Evolutionary conservation across 306 rosid species (phyloP).

Genomic region (Quillaja saponaria): DNA sequence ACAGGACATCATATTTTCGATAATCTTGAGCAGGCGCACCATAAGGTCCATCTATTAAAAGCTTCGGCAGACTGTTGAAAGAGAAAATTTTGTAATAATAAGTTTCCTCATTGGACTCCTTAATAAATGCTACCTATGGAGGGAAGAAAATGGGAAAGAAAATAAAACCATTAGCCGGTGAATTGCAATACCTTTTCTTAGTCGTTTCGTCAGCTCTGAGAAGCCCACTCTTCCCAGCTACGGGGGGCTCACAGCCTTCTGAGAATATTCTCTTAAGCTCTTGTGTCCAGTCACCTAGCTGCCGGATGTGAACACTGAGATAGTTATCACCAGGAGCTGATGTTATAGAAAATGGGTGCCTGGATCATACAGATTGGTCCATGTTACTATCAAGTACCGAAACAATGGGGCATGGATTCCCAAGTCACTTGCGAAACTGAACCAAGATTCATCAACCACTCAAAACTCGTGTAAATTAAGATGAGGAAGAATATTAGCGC

Average conservation of each 20-base stretch:
- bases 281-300: conserved; percentile 99
- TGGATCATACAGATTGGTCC: conserved; percentile 37
- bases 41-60: conserved; percentile 93
- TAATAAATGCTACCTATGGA: background rate
- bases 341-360: conserved; percentile 99
- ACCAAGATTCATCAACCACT: background rate
- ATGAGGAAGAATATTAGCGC: too few species aligned
- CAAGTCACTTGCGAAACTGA: conserved; percentile 8
- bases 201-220: conserved; percentile 98
- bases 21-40: conserved; percentile 99
- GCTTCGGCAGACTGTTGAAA: conserved; percentile 77
- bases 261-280: conserved; percentile 92
- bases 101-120: background rate
- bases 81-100: background rate
- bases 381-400: conserved; percentile 15
- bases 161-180: conserved; percentile 11
- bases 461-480: too few species aligned
- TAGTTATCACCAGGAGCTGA: conserved; percentile 99
- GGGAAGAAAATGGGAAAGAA: conserved; percentile 16
- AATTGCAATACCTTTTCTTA: conserved; percentile 63
- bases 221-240: conserved; percentile 90
- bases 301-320: conserved; percentile 97
- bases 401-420: background rate
- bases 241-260: conserved; percentile 93
- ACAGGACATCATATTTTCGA: conserved; percentile 80